phyloP scores from a whole-genome alignment of 2,329 filamentous ascomycete species.

The Anisogramma anomala region DNA sequence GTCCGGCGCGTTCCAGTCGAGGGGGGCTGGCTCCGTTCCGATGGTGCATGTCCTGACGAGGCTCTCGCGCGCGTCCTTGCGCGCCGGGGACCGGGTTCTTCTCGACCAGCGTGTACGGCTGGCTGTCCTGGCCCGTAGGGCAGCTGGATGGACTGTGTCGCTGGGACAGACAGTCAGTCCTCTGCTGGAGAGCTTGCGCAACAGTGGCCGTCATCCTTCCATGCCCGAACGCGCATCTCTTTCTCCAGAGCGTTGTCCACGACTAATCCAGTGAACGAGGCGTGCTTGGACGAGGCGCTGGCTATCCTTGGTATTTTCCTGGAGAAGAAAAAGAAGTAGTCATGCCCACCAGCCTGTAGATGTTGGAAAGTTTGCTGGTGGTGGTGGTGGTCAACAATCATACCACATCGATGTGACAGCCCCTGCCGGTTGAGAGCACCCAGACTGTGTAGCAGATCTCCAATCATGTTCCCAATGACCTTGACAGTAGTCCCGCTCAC shows the following conservation, averaged over 20 bases:
- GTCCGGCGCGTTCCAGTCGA: conserved; percentile 67
- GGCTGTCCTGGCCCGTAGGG: conserved; percentile 21
- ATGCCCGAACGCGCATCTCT: background rate
- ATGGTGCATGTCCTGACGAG: conserved; percentile 53
- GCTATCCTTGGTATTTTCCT: no score
- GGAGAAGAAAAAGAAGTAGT: no score
- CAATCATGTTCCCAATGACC: no score
- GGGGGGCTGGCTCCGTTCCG: conserved; percentile 64
- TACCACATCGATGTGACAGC: no score
- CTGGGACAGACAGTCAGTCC: conserved; percentile 12
- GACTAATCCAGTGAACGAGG: no score
- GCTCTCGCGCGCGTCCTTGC: conserved; percentile 33
- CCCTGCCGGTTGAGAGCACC: no score
- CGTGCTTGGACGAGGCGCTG: background rate
- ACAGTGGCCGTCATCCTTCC: conserved; percentile 7
- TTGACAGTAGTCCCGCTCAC: no score
- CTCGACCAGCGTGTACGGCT: conserved; percentile 21
- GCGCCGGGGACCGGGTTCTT: conserved; percentile 20
- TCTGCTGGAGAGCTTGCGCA: conserved; percentile 9
- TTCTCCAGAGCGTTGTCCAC: background rate
- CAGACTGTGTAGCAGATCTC: no score
- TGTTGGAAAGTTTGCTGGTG: no score
- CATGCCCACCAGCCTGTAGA: no score
- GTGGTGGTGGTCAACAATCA: no score
- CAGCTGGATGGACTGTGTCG: conserved; percentile 22